Base-by-base conservation (phyloP, 192 early-diverging fungal species). In the Entomortierella chlamydospora region DNA sequence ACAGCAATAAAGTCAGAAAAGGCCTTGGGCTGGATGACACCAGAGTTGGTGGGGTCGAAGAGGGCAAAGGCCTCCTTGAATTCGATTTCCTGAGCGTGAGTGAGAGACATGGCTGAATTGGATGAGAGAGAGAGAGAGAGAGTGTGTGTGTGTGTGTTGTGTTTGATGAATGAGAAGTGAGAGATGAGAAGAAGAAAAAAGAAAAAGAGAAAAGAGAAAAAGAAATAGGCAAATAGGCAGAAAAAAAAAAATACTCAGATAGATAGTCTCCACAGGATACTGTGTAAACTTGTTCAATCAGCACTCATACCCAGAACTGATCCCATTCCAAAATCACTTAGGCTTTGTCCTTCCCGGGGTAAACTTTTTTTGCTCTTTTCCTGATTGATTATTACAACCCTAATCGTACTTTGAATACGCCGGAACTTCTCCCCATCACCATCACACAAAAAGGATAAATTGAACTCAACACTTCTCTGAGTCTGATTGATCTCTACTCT, bases 31-130 rank as follows among this genome's bases (percentile, higher is more conserved):
- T 79, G 76, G 68, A 79, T 70, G 57, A 53, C 49, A 37, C 76
- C 76, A 51, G 76, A 79, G 76, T 79, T 79, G 57, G 76, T 79
- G 63, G 76, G 76, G 68, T 79, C 76, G 63, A 79, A 79, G 68
- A 79, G 76, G 52, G 76, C 76, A 41, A 79, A 79, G 23, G 76
- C 76, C 76, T 79, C 76, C 68, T 74, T 74, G 68, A 61, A 64
- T 39, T 82, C 72, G 68, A 82, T 74, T 76, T 82, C 73, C 68
- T 82, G 67, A 43, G 28, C 62, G 34, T 67, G 72, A 26, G 61
- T 26, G 54, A 82, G 67, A 60, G 73, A 61, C 73, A 78, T 66
- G 47, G 11, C 2, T 39, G 39, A 30, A 20, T 13, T 37, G 30
- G 42, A 52, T n/a, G 37, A 58, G 50, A 58, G 25, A 43, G 34